Conservation (phyloP, 352 stramenopile genomes). For the Ophiocytium majus region DNA sequence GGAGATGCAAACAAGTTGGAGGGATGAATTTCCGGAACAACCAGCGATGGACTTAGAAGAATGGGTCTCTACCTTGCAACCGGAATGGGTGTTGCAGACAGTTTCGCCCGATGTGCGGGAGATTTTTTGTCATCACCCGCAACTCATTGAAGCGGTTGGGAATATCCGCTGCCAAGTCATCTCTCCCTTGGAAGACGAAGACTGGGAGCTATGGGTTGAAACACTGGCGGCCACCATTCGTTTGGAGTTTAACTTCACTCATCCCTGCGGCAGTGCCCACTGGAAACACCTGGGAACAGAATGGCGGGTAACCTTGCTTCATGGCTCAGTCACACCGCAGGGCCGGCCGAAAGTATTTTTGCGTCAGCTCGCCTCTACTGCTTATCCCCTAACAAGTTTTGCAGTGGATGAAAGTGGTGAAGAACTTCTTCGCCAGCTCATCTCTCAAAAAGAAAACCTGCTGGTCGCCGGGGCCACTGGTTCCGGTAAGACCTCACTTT, state of each 20-base stretch:
- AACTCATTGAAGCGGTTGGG: background rate
- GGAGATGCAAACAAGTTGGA: too few species aligned
- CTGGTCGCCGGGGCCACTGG: background rate
- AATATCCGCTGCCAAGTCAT: background rate
- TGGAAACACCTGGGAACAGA: background rate
- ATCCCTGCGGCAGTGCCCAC: background rate
- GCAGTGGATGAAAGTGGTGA: too few species aligned
- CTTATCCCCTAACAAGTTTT: background rate
- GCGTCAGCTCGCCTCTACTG: background rate
- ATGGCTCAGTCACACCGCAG: background rate
- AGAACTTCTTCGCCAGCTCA: too few species aligned
- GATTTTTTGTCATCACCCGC: background rate
- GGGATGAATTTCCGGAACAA: too few species aligned
- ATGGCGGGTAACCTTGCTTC: background rate
- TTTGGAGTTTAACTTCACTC: background rate
- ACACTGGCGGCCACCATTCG: background rate
- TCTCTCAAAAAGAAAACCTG: background rate
- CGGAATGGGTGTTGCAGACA: too few species aligned
- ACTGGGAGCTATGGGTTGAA: constrained; percentile 3
- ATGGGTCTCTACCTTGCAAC: too few species aligned
- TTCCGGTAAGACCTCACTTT: background rate
- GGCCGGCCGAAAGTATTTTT: background rate
- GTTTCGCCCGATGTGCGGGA: too few species aligned
- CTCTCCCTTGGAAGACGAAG: background rate
- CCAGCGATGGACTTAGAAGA: too few species aligned